Conservation (phyloP, 2,329 filamentous ascomycete species). For the Botrytis squamosa region DNA sequence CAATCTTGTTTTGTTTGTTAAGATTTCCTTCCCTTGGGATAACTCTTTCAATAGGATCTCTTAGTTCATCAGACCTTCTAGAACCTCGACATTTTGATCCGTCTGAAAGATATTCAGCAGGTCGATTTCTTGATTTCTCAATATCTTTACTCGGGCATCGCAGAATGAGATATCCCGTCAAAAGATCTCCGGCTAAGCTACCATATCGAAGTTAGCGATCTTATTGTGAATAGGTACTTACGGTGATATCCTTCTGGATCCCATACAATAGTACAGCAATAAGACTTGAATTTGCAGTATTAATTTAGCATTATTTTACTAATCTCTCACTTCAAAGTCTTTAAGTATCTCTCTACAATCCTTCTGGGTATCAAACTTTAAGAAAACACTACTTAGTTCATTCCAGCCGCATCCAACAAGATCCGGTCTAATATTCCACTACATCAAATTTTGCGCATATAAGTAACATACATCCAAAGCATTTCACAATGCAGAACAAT, state of each 20-base stretch:
- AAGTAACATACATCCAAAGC: neutral
- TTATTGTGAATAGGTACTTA: neutral
- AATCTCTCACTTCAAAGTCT: neutral
- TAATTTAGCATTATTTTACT: neutral
- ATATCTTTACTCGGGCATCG: rapidly evolving
- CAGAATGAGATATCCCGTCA: too few species aligned
- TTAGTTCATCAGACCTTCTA: too few species aligned
- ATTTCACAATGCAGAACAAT: neutral
- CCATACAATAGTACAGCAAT: neutral
- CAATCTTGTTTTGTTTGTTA: too few species aligned
- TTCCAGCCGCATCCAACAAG: neutral
- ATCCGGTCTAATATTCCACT: neutral
- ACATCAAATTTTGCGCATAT: neutral
- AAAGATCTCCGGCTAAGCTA: neutral
- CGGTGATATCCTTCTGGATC: neutral
- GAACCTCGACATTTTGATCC: too few species aligned
- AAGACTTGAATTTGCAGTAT: neutral
- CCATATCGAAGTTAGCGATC: neutral
- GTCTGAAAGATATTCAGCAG: too few species aligned
- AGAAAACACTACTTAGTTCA: neutral
- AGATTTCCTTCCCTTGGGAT: too few species aligned
- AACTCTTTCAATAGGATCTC: too few species aligned
- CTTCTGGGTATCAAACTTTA: neutral
- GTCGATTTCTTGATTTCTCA: too few species aligned
- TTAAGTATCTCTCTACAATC: neutral